A percentile compares a stretch with the other conserved stretches of the same genome.
Conservation (phyloP, 257 asterid species). For the Linderniella brevidens region DNA sequence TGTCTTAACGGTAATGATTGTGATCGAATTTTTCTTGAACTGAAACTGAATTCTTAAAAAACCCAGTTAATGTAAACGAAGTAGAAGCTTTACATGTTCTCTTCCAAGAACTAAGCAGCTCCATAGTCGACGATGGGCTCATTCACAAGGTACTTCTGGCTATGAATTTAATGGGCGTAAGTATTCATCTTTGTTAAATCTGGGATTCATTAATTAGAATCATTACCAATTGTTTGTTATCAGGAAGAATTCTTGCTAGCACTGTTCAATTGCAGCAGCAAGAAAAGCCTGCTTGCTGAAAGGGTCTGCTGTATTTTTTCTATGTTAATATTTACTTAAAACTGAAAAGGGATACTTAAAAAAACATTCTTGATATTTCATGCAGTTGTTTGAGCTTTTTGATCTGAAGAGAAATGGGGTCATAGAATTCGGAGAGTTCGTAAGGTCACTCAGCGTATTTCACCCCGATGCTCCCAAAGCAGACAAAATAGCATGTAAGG, state of each 20-base stretch:
- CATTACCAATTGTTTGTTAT: not conserved
- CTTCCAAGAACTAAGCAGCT: not conserved
- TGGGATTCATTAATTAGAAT: not conserved
- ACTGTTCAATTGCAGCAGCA: slow-evolving; percentile 31
- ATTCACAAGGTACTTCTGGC: slow-evolving; percentile 1
- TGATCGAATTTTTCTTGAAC: too few species aligned
- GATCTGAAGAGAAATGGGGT: slow-evolving; percentile 39
- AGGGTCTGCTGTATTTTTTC: slow-evolving; percentile 29
- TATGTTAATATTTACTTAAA: not conserved
- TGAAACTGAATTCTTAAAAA: too few species aligned
- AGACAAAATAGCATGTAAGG: slow-evolving; percentile 37
- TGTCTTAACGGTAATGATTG: too few species aligned
- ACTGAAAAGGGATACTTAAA: not conserved
- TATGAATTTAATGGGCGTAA: not conserved
- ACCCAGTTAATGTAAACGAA: not conserved
- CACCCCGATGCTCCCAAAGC: slow-evolving; percentile 37
- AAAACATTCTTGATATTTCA: not conserved
- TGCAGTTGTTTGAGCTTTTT: slow-evolving; percentile 42
- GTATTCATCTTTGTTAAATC: not conserved
- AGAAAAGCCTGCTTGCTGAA: slow-evolving; percentile 38
- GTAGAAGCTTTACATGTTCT: not conserved
- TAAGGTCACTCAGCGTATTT: slow-evolving; percentile 38
- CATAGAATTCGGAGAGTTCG: slow-evolving; percentile 53
- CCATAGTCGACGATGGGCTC: slow-evolving; percentile 3
- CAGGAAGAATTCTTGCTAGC: slow-evolving; percentile 71